These are phyloP conservation scores for Dacryopinax spathularia DNA, from an alignment of 768 basidiomycete species.

Conservation along the genomic window DNA sequence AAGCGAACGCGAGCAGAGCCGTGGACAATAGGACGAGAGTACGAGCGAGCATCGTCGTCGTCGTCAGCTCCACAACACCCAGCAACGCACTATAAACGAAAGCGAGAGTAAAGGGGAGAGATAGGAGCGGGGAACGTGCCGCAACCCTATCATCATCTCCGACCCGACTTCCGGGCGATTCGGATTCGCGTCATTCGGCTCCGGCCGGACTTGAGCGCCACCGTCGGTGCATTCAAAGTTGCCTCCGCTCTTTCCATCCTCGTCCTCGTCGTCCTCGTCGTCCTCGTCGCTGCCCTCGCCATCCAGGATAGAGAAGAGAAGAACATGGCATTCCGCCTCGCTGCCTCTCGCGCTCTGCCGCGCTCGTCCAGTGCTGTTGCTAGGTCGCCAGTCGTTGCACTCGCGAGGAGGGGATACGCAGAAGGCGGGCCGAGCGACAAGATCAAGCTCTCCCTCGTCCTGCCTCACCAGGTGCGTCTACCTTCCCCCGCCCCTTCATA, in stretches of 20 bases:
- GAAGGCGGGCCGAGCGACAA: slow-evolving; percentile 60
- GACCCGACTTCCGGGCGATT: too few species aligned
- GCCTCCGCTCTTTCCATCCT: not conserved
- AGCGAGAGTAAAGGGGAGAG: not conserved
- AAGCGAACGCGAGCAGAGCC: not conserved
- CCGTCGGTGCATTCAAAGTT: not conserved
- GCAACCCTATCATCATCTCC: not conserved
- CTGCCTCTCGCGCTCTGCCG: slow-evolving; percentile 9
- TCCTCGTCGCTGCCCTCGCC: not conserved
- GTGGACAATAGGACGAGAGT: not conserved
- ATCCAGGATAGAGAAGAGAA: too few species aligned
- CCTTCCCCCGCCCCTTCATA: too few species aligned
- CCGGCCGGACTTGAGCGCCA: not conserved
- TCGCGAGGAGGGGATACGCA: slow-evolving; percentile 74
- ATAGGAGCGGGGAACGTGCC: not conserved
- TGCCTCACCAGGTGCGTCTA: slow-evolving; percentile 79
- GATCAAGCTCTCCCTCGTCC: slow-evolving; percentile 80
- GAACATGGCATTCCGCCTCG: not conserved
- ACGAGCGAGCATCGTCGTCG: not conserved
- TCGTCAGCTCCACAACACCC: not conserved
- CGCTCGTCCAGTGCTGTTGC: slow-evolving; percentile 7
- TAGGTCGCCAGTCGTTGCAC: slow-evolving; percentile 11
- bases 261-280: not conserved
- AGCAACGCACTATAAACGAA: not conserved
- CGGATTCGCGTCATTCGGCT: not conserved